Evolutionary conservation across 1,139 yeast species (phyloP).

Genomic region (Candida glucosophila): DNA sequence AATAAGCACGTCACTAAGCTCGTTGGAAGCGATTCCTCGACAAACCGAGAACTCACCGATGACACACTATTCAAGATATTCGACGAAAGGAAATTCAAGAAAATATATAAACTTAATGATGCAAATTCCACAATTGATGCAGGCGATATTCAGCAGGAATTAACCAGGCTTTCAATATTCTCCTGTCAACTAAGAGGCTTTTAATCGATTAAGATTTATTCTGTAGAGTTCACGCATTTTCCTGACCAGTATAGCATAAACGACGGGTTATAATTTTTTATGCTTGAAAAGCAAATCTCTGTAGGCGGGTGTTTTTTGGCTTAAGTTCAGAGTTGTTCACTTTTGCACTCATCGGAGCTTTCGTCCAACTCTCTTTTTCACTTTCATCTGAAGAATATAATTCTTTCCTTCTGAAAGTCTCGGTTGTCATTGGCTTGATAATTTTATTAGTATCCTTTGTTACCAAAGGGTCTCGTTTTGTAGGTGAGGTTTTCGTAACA

Average conservation of each 20-base stretch:
- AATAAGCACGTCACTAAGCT: constrained; percentile 10
- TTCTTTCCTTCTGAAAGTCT: constrained; percentile 1
- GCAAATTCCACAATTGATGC: constrained; percentile 11
- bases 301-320: too few species aligned
- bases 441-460: background rate
- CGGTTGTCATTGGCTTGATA: constrained; percentile 1
- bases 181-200: constrained; percentile 32
- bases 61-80: constrained; percentile 13
- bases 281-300: too few species aligned
- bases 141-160: constrained; percentile 13
- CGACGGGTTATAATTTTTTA: background rate
- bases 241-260: too few species aligned
- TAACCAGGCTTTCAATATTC: constrained; percentile 30
- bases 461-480: background rate
- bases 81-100: constrained; percentile 25
- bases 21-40: constrained; percentile 7
- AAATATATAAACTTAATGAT: constrained; percentile 31
- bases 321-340: too few species aligned
- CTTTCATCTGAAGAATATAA: too few species aligned
- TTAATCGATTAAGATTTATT: constrained; percentile 9
- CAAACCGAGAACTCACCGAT: constrained; percentile 16
- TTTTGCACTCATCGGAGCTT: background rate
- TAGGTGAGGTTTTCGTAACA: background rate
- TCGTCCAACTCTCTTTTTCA: background rate
- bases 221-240: too few species aligned